Conservation (phyloP, 352 stramenopile genomes). For the Phytophthora agathidicida region DNA sequence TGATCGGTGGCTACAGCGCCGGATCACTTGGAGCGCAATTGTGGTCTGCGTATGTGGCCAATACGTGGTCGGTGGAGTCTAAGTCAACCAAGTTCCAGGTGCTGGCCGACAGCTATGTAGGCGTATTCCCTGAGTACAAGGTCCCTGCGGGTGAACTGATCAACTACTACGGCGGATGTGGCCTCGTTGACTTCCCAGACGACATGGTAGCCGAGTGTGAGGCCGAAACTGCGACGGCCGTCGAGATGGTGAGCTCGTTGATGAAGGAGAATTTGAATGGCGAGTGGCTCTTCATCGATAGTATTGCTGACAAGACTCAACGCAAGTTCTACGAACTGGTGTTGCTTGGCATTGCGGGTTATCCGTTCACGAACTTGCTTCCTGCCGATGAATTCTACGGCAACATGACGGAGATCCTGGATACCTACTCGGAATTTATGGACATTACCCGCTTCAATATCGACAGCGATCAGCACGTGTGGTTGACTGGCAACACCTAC, state of each 20-base stretch:
- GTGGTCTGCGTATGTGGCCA: constrained; percentile 38
- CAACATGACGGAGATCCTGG: constrained; percentile 39
- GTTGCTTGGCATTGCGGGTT: constrained; percentile 40
- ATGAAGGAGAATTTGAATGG: constrained; percentile 28
- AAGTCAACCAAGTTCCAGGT: constrained; percentile 49
- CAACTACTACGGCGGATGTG: constrained; percentile 50
- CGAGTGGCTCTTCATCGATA: constrained; percentile 53
- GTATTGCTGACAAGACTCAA: constrained; percentile 46
- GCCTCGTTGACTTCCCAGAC: constrained; percentile 26
- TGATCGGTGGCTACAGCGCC: constrained; percentile 57
- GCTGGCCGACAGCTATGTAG: constrained; percentile 58
- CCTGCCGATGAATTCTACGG: constrained; percentile 39
- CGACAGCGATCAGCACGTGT: constrained; percentile 24
- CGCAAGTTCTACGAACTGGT: constrained; percentile 53
- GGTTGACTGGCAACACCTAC: constrained; percentile 17
- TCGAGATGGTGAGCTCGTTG: constrained; percentile 38
- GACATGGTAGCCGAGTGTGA: constrained; percentile 41
- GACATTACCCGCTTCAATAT: constrained; percentile 27
- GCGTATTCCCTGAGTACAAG: constrained; percentile 44
- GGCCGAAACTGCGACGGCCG: constrained; percentile 23
- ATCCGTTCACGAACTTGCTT: constrained; percentile 42
- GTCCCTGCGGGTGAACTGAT: constrained; percentile 29
- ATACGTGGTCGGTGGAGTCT: constrained; percentile 50
- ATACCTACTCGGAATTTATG: constrained; percentile 29
- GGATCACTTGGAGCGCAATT: constrained; percentile 52